Evolutionary conservation across 176 grass and related monocot genomes (phyloP).

Genomic region (Cenchrus purpureus): DNA sequence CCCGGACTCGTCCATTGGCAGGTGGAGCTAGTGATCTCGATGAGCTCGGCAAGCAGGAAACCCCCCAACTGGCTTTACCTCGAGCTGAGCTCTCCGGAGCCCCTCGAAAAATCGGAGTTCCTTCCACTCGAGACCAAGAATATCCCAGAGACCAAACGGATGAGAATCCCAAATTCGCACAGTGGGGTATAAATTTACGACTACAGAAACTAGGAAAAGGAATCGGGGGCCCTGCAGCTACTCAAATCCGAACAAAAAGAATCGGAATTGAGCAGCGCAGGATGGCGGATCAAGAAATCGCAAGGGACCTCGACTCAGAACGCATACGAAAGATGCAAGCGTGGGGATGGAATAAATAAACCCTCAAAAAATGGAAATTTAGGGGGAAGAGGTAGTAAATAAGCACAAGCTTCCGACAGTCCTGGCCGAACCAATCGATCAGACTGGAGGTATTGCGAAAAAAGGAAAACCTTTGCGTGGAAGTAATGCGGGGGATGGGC

Average conservation of each 20-base stretch:
- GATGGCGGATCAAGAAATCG: slow-evolving; percentile 31
- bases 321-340: slow-evolving; percentile 3
- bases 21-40: not conserved
- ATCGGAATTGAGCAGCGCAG: slow-evolving; percentile 1
- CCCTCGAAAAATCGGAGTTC: not conserved
- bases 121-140: not conserved
- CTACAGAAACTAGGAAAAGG: not conserved
- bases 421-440: not conserved
- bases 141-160: too few species aligned
- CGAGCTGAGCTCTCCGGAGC: not conserved
- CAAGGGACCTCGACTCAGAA: not conserved
- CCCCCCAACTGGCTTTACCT: not conserved
- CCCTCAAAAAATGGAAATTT: not conserved
- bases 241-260: slow-evolving; percentile 43
- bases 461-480: slow-evolving; percentile 38
- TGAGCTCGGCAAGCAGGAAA: not conserved
- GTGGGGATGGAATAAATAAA: slow-evolving; percentile 15
- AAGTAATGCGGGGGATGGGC: slow-evolving; percentile 24
- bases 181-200: not conserved
- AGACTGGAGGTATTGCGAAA: not conserved
- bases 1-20: slow-evolving; percentile 60
- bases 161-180: slow-evolving; percentile 38
- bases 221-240: not conserved
- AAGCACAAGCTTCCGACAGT: slow-evolving; percentile 14
- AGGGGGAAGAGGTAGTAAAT: not conserved